These are phyloP conservation scores for Echria macrotheca DNA, from an alignment of 495 filamentous ascomycete species.

Conservation along the genomic window DNA sequence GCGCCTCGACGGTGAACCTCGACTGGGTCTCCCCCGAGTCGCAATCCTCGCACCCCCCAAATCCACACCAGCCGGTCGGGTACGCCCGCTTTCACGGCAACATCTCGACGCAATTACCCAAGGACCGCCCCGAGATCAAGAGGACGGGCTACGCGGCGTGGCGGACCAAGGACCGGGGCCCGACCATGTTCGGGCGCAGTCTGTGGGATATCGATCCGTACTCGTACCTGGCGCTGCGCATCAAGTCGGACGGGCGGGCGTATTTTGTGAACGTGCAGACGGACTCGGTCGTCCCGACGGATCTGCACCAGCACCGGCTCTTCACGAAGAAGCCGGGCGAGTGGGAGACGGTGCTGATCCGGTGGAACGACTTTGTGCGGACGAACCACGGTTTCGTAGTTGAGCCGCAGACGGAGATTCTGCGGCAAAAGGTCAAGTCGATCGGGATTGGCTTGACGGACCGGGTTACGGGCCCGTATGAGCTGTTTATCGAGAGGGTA, in stretches of 20 bases:
- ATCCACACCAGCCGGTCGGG: constrained; percentile 31
- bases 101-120: constrained; percentile 80
- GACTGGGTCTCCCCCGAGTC: constrained; percentile 61
- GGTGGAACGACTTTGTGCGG: constrained; percentile 86
- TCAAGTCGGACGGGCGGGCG: constrained; percentile 84
- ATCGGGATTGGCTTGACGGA: constrained; percentile 88
- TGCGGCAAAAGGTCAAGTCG: constrained; percentile 76
- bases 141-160: constrained; percentile 84
- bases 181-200: constrained; percentile 71
- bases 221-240: constrained; percentile 77
- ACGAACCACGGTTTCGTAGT: constrained; percentile 88
- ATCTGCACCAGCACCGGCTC: constrained; percentile 91
- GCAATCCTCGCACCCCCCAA: constrained; percentile 49
- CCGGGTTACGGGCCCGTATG: constrained; percentile 77
- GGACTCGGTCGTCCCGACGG: constrained; percentile 83
- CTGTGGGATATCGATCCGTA: constrained; percentile 89
- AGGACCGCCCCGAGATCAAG: constrained; percentile 62
- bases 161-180: constrained; percentile 56
- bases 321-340: constrained; percentile 74
- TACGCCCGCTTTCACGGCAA: constrained; percentile 74
- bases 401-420: constrained; percentile 82
- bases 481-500: constrained; percentile 74
- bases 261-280: constrained; percentile 97
- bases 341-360: constrained; percentile 90
- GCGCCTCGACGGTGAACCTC: constrained; percentile 67